phyloP scores from a whole-genome alignment of 2,329 filamentous ascomycete genomes.

The Akanthomyces uredinophilus region DNA sequence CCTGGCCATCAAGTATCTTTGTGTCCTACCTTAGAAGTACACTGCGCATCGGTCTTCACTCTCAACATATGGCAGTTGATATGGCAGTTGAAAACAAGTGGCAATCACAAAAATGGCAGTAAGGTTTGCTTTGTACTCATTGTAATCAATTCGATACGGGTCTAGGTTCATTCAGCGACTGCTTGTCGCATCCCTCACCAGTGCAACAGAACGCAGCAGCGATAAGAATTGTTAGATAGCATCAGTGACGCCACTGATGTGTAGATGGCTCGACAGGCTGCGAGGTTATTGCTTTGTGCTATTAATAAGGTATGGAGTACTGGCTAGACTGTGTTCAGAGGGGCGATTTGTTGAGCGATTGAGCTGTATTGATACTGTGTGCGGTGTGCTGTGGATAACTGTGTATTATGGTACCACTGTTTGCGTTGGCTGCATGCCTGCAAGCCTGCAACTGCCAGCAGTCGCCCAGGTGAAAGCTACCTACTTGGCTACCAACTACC shows the following conservation, averaged over 20 bases:
- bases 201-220: too few species aligned
- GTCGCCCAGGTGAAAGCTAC: conserved; percentile 2
- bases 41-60: neutral
- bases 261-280: conserved; percentile 1
- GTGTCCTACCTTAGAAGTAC: too few species aligned
- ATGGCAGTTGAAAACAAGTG: too few species aligned
- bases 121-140: too few species aligned
- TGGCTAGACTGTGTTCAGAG: neutral
- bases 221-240: neutral
- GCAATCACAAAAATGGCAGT: neutral
- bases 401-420: neutral
- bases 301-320: neutral
- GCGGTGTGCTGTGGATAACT: neutral
- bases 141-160: too few species aligned
- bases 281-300: neutral
- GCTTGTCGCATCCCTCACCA: too few species aligned
- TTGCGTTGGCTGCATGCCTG: too few species aligned
- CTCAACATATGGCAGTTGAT: too few species aligned
- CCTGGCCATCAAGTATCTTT: neutral
- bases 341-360: conserved; percentile 9
- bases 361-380: neutral
- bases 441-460: neutral
- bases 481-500: too few species aligned
- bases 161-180: too few species aligned
- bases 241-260: conserved; percentile 7